Percentiles rank a stretch among this genome's conserved stretches.
phyloP scores from a whole-genome alignment of 768 basidiomycete genomes.

The Naganishia randhawae region DNA sequence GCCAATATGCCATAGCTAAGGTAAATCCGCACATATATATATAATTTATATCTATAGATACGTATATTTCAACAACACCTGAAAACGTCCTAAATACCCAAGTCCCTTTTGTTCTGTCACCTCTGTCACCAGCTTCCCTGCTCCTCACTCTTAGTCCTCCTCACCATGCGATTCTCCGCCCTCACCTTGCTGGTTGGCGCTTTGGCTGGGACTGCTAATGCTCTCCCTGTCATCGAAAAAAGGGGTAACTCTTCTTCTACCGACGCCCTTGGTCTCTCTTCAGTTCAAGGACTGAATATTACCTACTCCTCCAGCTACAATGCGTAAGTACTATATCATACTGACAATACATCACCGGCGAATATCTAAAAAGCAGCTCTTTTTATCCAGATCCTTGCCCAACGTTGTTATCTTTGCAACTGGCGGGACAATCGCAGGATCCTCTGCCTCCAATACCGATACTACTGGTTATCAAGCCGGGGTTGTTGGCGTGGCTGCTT shows the following conservation, averaged over 20 bases:
- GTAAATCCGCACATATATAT: not conserved
- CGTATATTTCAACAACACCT: too few relatives aligned
- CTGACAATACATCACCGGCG: not conserved
- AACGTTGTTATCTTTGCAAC: conserved; percentile 36
- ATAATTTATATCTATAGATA: too few relatives aligned
- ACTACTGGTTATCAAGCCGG: conserved; percentile 31
- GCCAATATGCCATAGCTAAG: too few relatives aligned
- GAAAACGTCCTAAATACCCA: too few relatives aligned
- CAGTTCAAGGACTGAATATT: not conserved
- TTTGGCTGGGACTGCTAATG: not conserved
- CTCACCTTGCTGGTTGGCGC: not conserved
- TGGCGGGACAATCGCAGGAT: conserved; percentile 35
- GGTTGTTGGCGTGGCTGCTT: conserved; percentile 29
- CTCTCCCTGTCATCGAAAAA: conserved; percentile 6
- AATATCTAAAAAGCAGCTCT: not conserved
- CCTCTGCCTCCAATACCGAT: conserved; percentile 26
- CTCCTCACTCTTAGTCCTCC: not conserved
- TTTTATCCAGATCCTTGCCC: conserved; percentile 26
- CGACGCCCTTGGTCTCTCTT: not conserved
- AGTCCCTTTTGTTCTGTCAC: not conserved
- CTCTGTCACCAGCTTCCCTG: not conserved
- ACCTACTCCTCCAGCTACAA: conserved; percentile 4
- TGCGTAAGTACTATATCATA: not conserved
- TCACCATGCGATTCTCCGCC: conserved; percentile 8
- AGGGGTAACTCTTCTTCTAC: not conserved